Base-by-base conservation (phyloP, 2,329 filamentous ascomycete species). In the Scleromitrula shiraiana region DNA sequence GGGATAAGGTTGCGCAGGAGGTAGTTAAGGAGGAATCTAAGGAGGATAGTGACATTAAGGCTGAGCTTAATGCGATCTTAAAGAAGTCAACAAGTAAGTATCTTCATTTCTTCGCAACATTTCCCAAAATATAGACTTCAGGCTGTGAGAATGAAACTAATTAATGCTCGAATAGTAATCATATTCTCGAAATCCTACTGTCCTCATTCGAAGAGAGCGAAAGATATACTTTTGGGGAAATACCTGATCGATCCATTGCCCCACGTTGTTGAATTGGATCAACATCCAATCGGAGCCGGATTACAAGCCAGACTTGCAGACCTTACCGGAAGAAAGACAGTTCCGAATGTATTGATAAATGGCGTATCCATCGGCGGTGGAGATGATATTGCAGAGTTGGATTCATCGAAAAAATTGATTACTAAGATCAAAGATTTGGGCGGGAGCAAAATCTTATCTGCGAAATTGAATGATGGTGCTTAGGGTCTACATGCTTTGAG, bases 181-280 rank as follows among this genome's bases (percentile, higher is more conserved):
- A 88, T 98, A 59, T 97, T 97, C 71, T 95, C 89, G 55, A 97
- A 98, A 68, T 80, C 85, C 1, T 95, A 91, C 69, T 98, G 93
- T 67, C 88, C 85, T 1, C 83, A 78, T 69, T 96, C 89, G 43
- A 84, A 82, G 63, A 82, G 80, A 58, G 93, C 93, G 38, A 98
- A 98, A 69, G 73, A 75, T 36, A 77, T 97, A 48, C 77, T 98
- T 33, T 78, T 95, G 35, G 80, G 90, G 19, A 83, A 85, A 59
- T 97, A 97, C 71, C 73, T 72, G 46, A 94, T 98, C 63, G 77
- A 80, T 1, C 93, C 93, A 0, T 69, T 78, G 9, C 93, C 93
- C 0, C 85, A 82, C 62, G 85, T 98, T 7, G 89, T 97, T 43
- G 93, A 98, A 68, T 78, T 98, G 10, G 89, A 98, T 67, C 67